Evolutionary conservation across 768 basidiomycete species (phyloP), one percentile per base, ranked within the genome.

Genomic region (Leccinum truebloodii): DNA sequence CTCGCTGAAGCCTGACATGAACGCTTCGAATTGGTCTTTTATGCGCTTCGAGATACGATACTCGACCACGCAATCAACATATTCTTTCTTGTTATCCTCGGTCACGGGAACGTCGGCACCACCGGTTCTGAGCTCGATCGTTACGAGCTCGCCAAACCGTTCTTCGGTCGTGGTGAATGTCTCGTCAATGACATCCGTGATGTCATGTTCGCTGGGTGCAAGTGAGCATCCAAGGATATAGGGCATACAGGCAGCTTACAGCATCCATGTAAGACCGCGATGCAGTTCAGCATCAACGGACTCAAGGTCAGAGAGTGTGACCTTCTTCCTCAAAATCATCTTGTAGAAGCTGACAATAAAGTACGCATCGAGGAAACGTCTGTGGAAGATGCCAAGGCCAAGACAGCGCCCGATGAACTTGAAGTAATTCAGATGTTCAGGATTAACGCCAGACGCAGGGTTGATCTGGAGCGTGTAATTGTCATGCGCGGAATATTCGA

Each of bases 1-100:
- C 78, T 99, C 97, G 80, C 94, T 97, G 85, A 98, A 98, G 52
- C 97, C 97, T n/a, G 90, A 92, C 94, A 98, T 96, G 82, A 99
- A 98, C 5, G 96, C 95, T 61, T 98, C 94, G 72, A 98, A 98
- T 74, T 99, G 97, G 61, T 99, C 97, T 78, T 95, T 94, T 63
- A 98, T 95, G 59, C 97, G 94, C 73, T 89, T 90, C 61, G 92
- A 92, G 76, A 99, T 98, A 71, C 97, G 94, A 80, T 98, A 96
- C 69, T 97, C 95, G 54, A 98, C 95, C 60, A 98, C 87, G 58
- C 78, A 80, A 62, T 98, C 94, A 39, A 98, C 94, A 67, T 98
- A 99, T 65, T 98, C 97, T 76, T 94, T 94, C 87, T 99, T 99
- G 83, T 98, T 99, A 14, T 96, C 94, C 74, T 99, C 83, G 0